A percentile compares a stretch with the other conserved stretches of the same genome.
These are phyloP conservation scores for Penicillium malachiteum DNA, from an alignment of 495 filamentous ascomycete species.

Conservation along the genomic window DNA sequence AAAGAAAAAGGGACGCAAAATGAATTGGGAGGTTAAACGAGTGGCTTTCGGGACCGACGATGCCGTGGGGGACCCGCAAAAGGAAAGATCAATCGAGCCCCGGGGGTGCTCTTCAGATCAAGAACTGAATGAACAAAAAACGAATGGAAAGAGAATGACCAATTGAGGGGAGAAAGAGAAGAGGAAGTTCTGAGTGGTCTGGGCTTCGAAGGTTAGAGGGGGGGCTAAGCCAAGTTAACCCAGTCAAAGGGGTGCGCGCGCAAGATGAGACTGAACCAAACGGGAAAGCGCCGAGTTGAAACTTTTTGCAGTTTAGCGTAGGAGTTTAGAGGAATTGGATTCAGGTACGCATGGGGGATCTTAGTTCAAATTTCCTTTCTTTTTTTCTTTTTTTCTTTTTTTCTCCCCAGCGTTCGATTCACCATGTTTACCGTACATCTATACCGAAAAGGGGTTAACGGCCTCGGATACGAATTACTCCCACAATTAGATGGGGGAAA, in stretches of 20 bases:
- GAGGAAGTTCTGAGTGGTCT: slow-evolving; percentile 20
- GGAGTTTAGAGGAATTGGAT: not conserved
- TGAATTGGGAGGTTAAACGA: slow-evolving; percentile 27
- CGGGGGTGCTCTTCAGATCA: slow-evolving; percentile 17
- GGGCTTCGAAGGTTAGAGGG: slow-evolving; percentile 7
- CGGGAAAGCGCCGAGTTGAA: not conserved
- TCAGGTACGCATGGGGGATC: no score
- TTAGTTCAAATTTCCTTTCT: no score
- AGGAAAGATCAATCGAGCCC: slow-evolving; percentile 24
- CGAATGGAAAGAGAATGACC: slow-evolving; percentile 14
- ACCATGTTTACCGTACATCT: not conserved
- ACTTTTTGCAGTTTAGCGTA: slow-evolving; percentile 1
- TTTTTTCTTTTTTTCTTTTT: no score
- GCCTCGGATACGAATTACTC: not conserved
- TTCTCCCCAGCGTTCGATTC: no score
- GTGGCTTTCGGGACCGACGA: slow-evolving; percentile 26
- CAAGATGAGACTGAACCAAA: slow-evolving; percentile 8
- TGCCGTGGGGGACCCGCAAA: slow-evolving; percentile 18
- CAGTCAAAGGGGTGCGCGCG: not conserved
- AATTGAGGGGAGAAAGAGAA: slow-evolving; percentile 14
- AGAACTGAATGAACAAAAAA: slow-evolving; percentile 17
- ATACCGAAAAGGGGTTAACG: not conserved
- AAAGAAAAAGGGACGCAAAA: slow-evolving; percentile 17
- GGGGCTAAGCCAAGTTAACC: not conserved
- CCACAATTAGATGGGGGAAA: not conserved